Base-by-base conservation (phyloP, 192 early-diverging fungal genomes). In the Endogone sp. region DNA sequence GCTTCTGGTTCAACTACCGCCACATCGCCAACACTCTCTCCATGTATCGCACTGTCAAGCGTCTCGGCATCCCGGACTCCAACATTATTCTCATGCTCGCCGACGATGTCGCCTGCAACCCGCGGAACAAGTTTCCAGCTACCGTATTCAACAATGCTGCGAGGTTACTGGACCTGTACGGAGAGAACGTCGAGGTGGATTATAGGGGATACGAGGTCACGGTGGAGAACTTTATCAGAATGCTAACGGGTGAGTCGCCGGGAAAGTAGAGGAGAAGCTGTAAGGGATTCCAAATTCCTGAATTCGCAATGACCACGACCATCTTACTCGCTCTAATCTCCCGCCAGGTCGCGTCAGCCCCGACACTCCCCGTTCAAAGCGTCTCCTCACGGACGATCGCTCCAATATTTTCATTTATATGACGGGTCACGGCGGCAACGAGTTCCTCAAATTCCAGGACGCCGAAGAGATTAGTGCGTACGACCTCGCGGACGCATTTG, bases 1-100 rank as follows among this genome's bases (percentile, higher is more conserved):
- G 98, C 8, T 99, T 97, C 79, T 99, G 98, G 98, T 98, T 99
- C 86, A 99, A 99, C 80, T 99, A 99, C 79, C 82, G 95, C 16
- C 98, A 99, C 79, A 96, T 97, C 60, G 96, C 98, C 73, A 99
- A 99, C 75, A 95, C 96, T 9, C 82, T 99, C 26, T 96, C 96
- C 22, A 96, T 99, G 83, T 99, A 99, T 81, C 89, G 94, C n/a
- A 97, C 95, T 8, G 95, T 99, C 27, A 97, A 99, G 70, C 87
- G 95, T 26, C 86, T 99, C 28, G 98, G 98, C 25, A 99, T 99
- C 67, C 98, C 98, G 0, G 98, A 99, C 77, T 95, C 93, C 9
- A 95, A 97, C 80, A 98, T 99, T 72, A 94, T 99, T 58, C 88
- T 99, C n/a, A 98, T 99, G 96, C 88, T 99, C 4, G 93, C 96